A percentile compares a stretch with the other conserved stretches of the same genome.
Conservation (phyloP, 2,329 filamentous ascomycete species). For the Emmonsiellopsis sp. region DNA sequence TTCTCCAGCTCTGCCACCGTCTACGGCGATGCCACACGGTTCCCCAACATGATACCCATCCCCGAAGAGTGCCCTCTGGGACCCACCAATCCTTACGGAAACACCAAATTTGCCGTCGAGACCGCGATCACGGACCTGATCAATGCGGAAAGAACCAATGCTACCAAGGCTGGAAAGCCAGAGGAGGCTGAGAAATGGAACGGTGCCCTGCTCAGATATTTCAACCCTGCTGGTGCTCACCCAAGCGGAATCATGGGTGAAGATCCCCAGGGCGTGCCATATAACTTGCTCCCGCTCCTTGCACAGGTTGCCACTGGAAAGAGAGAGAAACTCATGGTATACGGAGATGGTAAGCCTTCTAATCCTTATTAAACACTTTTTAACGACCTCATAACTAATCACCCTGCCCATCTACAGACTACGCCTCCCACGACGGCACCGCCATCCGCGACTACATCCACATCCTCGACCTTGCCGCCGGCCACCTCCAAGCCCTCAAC, state of each 20-base stretch:
- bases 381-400: slow-evolving; percentile 6
- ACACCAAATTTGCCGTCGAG: slow-evolving; percentile 91
- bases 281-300: slow-evolving; percentile 87
- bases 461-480: slow-evolving; percentile 77
- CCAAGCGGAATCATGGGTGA: slow-evolving; percentile 96
- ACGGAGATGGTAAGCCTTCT: slow-evolving; percentile 68
- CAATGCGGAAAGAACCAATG: slow-evolving; percentile 73
- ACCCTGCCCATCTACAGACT: slow-evolving; percentile 51
- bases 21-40: slow-evolving; percentile 92
- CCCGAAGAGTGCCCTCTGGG: slow-evolving; percentile 93
- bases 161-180: slow-evolving; percentile 66
- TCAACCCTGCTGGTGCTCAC: slow-evolving; percentile 93
- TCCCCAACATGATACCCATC: slow-evolving; percentile 97
- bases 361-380: slow-evolving; percentile 4
- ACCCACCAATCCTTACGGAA: slow-evolving; percentile 94
- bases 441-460: slow-evolving; percentile 98
- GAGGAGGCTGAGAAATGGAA: slow-evolving; percentile 75
- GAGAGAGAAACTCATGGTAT: slow-evolving; percentile 86
- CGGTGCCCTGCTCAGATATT: slow-evolving; percentile 86
- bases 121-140: slow-evolving; percentile 84
- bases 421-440: slow-evolving; percentile 79
- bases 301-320: slow-evolving; percentile 95
- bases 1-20: slow-evolving; percentile 98
- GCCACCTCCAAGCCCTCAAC: slow-evolving; percentile 81
- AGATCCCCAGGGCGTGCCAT: slow-evolving; percentile 90